Evolutionary conservation across 768 basidiomycete species (phyloP).

Genomic region (Psilocybe cubensis): DNA sequence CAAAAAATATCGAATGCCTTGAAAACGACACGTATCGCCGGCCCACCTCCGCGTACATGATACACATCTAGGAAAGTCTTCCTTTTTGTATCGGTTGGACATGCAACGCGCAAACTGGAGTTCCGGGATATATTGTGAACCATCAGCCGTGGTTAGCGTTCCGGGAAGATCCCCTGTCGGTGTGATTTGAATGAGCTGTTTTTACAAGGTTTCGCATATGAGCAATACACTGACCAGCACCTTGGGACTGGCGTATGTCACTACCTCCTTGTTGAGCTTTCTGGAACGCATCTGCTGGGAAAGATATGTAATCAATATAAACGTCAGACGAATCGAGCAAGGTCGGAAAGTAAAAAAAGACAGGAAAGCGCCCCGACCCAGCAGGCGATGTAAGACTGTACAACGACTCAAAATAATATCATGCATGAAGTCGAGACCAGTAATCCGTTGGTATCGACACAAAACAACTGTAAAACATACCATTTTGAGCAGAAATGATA

Average conservation of each 20-base stretch:
- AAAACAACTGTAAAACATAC: slow-evolving; percentile 36
- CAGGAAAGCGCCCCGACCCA: neutral
- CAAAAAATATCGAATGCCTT: slow-evolving; percentile 80
- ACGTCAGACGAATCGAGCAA: neutral
- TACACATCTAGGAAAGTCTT: slow-evolving; percentile 79
- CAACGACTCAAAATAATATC: neutral
- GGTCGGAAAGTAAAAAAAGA: neutral
- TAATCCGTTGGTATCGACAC: neutral
- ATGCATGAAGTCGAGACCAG: neutral
- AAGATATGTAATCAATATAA: neutral
- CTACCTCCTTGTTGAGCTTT: slow-evolving; percentile 6
- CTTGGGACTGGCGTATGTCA: neutral
- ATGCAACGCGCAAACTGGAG: slow-evolving; percentile 83
- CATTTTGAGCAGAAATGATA: slow-evolving; percentile 65
- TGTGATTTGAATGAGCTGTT: neutral
- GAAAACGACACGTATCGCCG: slow-evolving; percentile 86
- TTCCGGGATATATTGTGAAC: slow-evolving; percentile 54
- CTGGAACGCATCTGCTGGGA: slow-evolving; percentile 16
- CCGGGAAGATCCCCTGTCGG: neutral
- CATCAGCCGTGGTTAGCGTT: neutral
- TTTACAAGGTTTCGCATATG: neutral
- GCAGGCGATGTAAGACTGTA: neutral
- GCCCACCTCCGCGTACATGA: slow-evolving; percentile 88
- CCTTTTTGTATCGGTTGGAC: slow-evolving; percentile 76
- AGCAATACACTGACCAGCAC: neutral